These are phyloP conservation scores for Holtermannia corniformis DNA, from an alignment of 768 basidiomycete genomes.

Conservation along the genomic window DNA sequence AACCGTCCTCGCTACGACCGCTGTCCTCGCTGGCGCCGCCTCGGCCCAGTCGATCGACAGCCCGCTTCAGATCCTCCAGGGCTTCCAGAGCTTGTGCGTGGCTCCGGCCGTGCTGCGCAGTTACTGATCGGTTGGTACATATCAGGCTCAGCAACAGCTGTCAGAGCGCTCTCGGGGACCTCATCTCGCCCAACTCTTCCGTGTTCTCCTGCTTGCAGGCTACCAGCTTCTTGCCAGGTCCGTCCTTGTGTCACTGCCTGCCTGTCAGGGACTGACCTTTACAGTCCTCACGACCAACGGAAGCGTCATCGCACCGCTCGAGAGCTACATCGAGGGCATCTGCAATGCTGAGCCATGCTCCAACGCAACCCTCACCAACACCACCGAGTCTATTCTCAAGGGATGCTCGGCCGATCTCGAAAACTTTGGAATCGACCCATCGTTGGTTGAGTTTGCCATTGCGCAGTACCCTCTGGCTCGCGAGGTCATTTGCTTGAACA, in stretches of 20 bases:
- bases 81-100: neutral
- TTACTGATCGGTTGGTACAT: neutral
- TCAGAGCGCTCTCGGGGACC: neutral
- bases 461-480: slow-evolving; percentile 31
- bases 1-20: too few species aligned
- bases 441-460: slow-evolving; percentile 14
- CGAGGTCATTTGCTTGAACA: slow-evolving; percentile 35
- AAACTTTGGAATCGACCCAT: slow-evolving; percentile 16
- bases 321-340: slow-evolving; percentile 19
- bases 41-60: neutral
- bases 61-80: too few species aligned
- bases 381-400: slow-evolving; percentile 11
- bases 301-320: slow-evolving; percentile 28
- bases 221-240: neutral
- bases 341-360: slow-evolving; percentile 24
- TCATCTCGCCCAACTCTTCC: neutral
- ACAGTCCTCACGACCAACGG: slow-evolving; percentile 20
- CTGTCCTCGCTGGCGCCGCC: neutral
- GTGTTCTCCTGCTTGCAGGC: neutral
- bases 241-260: too few species aligned
- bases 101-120: neutral
- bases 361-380: slow-evolving; percentile 14
- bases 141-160: neutral
- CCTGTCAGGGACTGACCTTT: too few species aligned
- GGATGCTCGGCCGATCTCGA: slow-evolving; percentile 21